phyloP scores from a whole-genome alignment of 2,329 filamentous ascomycete genomes.

The Venturia pyrina region DNA sequence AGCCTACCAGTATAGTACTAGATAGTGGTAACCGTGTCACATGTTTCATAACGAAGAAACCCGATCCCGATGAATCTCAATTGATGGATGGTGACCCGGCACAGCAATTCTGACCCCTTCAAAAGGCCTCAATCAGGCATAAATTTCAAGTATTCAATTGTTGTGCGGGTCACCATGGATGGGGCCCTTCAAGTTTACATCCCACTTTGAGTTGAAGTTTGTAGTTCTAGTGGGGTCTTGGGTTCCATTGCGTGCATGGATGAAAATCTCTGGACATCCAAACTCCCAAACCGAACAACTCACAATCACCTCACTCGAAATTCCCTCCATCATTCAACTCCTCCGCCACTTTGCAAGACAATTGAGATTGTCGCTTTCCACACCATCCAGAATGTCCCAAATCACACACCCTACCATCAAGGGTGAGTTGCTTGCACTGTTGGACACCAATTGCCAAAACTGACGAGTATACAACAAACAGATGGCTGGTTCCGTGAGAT shows the following conservation, averaged over 20 bases:
- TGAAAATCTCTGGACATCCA: background rate
- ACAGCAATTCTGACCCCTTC: too few relatives aligned
- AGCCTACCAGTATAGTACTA: too few relatives aligned
- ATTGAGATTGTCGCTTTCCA: background rate
- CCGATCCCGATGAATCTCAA: too few relatives aligned
- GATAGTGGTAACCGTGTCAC: too few relatives aligned
- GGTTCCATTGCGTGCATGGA: background rate
- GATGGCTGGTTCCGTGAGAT: constrained; percentile 99
- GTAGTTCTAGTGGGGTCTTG: background rate
- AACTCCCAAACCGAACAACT: background rate
- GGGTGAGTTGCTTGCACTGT: constrained; percentile 37
- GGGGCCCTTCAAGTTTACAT: too few relatives aligned
- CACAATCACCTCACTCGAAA: background rate
- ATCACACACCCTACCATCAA: constrained; percentile 69
- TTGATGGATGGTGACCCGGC: too few relatives aligned
- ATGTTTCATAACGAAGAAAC: too few relatives aligned
- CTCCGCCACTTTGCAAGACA: background rate
- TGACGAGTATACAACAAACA: constrained; percentile 37
- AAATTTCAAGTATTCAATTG: too few relatives aligned
- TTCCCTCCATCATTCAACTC: background rate
- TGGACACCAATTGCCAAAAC: background rate
- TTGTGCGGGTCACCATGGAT: background rate
- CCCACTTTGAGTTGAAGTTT: background rate
- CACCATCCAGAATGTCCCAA: constrained; percentile 49
- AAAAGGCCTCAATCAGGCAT: too few relatives aligned